phyloP scores from a whole-genome alignment of 129 eudicot genomes.

The Flaveria sonorensis region DNA sequence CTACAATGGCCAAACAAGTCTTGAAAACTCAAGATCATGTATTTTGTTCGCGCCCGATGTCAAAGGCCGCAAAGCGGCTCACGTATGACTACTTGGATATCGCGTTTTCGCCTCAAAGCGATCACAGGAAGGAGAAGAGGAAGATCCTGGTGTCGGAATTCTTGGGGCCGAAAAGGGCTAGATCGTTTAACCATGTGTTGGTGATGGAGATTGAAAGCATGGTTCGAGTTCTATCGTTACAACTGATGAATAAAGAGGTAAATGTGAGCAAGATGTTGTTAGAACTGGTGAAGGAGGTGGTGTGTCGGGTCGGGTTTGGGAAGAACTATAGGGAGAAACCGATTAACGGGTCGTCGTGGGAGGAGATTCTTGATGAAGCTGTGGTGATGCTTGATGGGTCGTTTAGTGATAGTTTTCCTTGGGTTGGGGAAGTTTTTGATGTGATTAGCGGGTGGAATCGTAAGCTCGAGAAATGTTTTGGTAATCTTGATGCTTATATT shows the following conservation, averaged over 20 bases:
- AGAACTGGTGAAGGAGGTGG: neutral
- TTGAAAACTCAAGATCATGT: constrained; percentile 18
- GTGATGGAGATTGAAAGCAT: constrained; percentile 18
- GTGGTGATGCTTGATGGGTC: constrained; percentile 1
- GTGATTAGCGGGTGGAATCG: constrained; percentile 13
- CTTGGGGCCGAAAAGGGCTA: constrained; percentile 25
- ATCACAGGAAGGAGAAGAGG: constrained; percentile 39
- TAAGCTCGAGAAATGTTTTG: constrained; percentile 17
- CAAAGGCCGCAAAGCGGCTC: neutral
- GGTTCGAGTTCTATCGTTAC: neutral
- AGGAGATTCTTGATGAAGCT: constrained; percentile 3
- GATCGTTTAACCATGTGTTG: constrained; percentile 20
- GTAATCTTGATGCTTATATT: constrained; percentile 33
- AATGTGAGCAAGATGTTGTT: constrained; percentile 13
- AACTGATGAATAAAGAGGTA: neutral
- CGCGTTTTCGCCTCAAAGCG: constrained; percentile 40
- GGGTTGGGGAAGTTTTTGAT: constrained; percentile 19
- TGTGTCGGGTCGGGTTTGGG: constrained; percentile 27
- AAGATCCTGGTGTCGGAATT: constrained; percentile 32
- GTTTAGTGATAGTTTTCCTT: constrained; percentile 27
- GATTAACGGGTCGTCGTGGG: constrained; percentile 20
- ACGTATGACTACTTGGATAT: constrained; percentile 4
- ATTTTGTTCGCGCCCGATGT: neutral
- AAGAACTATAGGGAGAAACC: constrained; percentile 3
- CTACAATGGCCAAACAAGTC: constrained; percentile 17